Conservation (phyloP, 108 stramenopile species). For the Epithemia pelagica region DNA sequence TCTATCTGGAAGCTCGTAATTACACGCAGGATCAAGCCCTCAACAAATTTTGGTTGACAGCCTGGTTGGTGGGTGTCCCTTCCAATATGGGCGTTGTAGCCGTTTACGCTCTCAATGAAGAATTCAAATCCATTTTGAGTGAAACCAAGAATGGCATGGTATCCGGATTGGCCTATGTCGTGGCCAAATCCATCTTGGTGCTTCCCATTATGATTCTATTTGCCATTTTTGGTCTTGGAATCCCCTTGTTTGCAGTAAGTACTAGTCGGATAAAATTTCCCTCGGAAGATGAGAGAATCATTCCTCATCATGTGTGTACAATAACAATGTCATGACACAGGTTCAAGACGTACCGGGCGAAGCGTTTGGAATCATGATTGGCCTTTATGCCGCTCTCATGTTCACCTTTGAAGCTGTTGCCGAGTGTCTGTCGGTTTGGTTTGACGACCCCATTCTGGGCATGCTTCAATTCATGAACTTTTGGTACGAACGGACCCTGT, state of each 20-base stretch:
- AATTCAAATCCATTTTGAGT: conserved; percentile 18
- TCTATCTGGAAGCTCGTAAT: conserved; percentile 19
- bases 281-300: not conserved
- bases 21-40: conserved; percentile 17
- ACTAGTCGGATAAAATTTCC: conserved; percentile 7
- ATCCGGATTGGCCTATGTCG: conserved; percentile 15
- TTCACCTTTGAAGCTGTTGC: conserved; percentile 13
- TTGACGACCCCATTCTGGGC: conserved; percentile 23
- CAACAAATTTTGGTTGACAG: conserved; percentile 25
- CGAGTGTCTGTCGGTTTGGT: conserved; percentile 11
- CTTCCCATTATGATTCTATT: conserved; percentile 32
- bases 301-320: too few relatives aligned
- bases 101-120: conserved; percentile 26
- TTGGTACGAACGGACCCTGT: conserved; percentile 12
- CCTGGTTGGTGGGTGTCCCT: conserved; percentile 21
- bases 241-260: conserved; percentile 21
- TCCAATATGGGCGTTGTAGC: conserved; percentile 19
- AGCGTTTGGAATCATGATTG: conserved; percentile 3
- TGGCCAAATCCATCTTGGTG: conserved; percentile 22
- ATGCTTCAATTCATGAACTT: conserved; percentile 27
- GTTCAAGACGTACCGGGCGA: conserved; percentile 8
- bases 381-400: conserved; percentile 10
- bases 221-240: conserved; percentile 17
- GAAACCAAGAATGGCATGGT: conserved; percentile 21
- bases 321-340: too few relatives aligned